Evolutionary conservation across 371 early-diverging fungal genomes (phyloP).

Genomic region (Massospora cicadina): DNA sequence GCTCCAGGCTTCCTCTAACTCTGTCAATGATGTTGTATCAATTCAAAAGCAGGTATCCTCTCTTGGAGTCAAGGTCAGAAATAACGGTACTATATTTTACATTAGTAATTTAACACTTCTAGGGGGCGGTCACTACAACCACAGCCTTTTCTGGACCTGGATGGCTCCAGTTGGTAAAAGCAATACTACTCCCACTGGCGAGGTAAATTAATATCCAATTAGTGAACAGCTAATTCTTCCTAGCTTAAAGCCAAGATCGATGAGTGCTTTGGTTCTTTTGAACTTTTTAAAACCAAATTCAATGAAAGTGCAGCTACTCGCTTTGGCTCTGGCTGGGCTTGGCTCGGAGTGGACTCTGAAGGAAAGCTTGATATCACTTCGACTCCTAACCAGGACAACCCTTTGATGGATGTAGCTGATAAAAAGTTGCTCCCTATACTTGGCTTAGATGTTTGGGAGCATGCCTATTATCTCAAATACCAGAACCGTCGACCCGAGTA

Average conservation of each 20-base stretch:
- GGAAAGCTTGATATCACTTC: conserved; percentile 18
- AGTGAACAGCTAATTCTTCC: background rate
- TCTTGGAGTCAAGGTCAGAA: conserved; percentile 8
- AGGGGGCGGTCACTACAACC: conserved; percentile 15
- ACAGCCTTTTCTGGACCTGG: conserved; percentile 12
- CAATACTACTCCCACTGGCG: conserved; percentile 12
- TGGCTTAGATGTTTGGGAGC: conserved; percentile 32
- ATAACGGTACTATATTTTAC: conserved; percentile 11
- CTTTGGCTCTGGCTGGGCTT: conserved; percentile 33
- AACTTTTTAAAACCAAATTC: conserved; percentile 21
- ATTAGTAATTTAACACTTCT: background rate
- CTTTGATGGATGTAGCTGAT: conserved; percentile 15
- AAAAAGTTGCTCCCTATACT: conserved; percentile 18
- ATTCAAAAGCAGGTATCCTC: conserved; percentile 1
- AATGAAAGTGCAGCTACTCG: conserved; percentile 15
- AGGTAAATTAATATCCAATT: conserved; percentile 1
- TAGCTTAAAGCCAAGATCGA: conserved; percentile 12
- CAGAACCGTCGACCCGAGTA: conserved; percentile 20
- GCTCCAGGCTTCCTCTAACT: background rate
- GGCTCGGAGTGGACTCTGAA: conserved; percentile 15
- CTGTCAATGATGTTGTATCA: conserved; percentile 6
- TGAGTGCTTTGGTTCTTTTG: conserved; percentile 19
- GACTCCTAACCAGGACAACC: conserved; percentile 27
- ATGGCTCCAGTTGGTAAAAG: conserved; percentile 14
- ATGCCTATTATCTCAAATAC: conserved; percentile 33